Base-by-base conservation (phyloP, 2,329 filamentous ascomycete genomes). In the Dothiorella sarmentorum region DNA sequence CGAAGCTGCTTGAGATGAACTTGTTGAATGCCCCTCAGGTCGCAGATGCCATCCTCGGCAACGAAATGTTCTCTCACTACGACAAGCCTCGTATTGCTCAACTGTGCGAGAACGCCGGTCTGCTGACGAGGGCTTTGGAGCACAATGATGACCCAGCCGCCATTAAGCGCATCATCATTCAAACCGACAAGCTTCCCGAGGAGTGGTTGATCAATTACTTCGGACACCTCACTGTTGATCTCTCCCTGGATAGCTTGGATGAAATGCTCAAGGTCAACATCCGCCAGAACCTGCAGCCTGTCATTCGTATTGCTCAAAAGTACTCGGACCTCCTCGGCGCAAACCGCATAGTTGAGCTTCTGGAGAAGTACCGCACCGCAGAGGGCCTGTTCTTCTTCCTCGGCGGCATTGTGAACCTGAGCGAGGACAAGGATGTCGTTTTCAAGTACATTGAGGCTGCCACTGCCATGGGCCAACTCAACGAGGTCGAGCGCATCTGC, bases 361-460 rank as follows among this genome's bases (percentile, higher is more conserved):
- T 99, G 53, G 94, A 99, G 79, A 97, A 96, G 80, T 96, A 97
- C 79, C 92, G 94, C 75, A 97, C 94, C 33, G 87, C 91, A 3
- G 94, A 99, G 75, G 94, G 94, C 72, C 85, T 99, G 4, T 99
- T 94, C 83, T 97, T 96, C 80, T 99, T 97, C 77, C 85, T 99
- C 15, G 94, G 94, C 62, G 96, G 92, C 72, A 95, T 99, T 66
- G 93, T 99, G 75, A 99, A 99, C 73, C 81, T 99, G 47, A 96
- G 90, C 60, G 91, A 97, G 73, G 94, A 97, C 67, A 83, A 89
- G 20, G 94, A 99, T 71, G 94, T 99, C 27, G 89, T 94, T 72
- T 99, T 97, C 86, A 99, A 99, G 82, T 99, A 99, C 76, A 96
- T 99, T 61, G 93, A 99, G 77, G 91, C 94, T 58, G 94, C 95